Evolutionary conservation across 345 rosid species (phyloP).

Genomic region (Eucalyptus coolabah): DNA sequence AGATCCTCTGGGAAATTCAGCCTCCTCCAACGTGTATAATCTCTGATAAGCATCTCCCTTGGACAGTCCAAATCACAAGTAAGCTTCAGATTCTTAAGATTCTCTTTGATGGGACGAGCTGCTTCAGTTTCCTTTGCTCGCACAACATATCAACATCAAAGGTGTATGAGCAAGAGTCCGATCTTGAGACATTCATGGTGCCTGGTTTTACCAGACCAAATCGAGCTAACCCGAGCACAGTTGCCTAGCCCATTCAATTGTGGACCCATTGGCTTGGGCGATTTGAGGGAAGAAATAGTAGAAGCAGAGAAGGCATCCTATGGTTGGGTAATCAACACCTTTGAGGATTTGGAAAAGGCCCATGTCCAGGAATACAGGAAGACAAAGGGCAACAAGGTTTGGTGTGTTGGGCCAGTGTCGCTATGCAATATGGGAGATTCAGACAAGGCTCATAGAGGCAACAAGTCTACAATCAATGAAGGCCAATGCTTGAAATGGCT

Average conservation of each 20-base stretch:
- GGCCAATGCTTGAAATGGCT: slow-evolving; percentile 11
- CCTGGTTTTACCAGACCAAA: slow-evolving; percentile 12
- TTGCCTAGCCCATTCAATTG: slow-evolving; percentile 17
- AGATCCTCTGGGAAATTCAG: not conserved
- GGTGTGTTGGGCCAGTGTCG: slow-evolving; percentile 45
- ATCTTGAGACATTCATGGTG: slow-evolving; percentile 11
- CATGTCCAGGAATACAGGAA: not conserved
- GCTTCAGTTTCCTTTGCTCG: slow-evolving; percentile 7
- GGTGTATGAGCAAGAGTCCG: slow-evolving; percentile 2
- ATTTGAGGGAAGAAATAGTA: slow-evolving; percentile 10
- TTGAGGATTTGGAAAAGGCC: slow-evolving; percentile 19
- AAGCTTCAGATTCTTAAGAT: slow-evolving; percentile 20
- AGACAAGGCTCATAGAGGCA: slow-evolving; percentile 29
- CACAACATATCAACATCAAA: slow-evolving; percentile 4
- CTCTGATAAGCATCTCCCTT: slow-evolving; percentile 18
- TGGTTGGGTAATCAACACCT: slow-evolving; percentile 20
- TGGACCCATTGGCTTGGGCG: not conserved
- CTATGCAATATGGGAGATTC: not conserved
- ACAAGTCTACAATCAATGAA: not conserved
- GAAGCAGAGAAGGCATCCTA: slow-evolving; percentile 6
- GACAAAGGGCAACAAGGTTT: slow-evolving; percentile 1
- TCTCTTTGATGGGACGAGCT: slow-evolving; percentile 28
- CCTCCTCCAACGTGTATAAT: slow-evolving; percentile 27
- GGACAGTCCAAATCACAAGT: slow-evolving; percentile 19
- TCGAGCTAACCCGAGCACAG: slow-evolving; percentile 14